phyloP scores from a whole-genome alignment of 805 yeast genomes.

The Suhomyces sp. region DNA sequence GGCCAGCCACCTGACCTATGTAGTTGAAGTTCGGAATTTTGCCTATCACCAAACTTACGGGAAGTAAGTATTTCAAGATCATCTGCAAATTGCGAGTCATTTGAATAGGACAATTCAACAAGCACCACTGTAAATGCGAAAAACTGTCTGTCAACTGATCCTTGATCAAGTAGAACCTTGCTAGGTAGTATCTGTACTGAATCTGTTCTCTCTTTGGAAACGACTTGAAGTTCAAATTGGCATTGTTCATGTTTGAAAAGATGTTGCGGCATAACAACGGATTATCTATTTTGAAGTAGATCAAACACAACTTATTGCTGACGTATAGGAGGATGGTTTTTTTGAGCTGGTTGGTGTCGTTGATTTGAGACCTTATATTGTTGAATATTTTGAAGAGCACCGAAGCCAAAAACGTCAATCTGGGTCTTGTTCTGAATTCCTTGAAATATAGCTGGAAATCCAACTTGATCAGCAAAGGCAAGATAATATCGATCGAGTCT shows the following conservation, averaged over 20 bases:
- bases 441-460: conserved; percentile 41
- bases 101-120: conserved; percentile 32
- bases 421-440: conserved; percentile 41
- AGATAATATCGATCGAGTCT: conserved; percentile 33
- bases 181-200: conserved; percentile 52
- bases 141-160: conserved; percentile 47
- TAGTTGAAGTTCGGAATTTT: conserved; percentile 40
- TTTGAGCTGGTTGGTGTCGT: conserved; percentile 37
- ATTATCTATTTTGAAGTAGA: conserved; percentile 53
- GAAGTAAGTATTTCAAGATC: conserved; percentile 49
- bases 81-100: conserved; percentile 35
- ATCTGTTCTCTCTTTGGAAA: conserved; percentile 45
- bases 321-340: conserved; percentile 51
- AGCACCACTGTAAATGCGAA: conserved; percentile 56
- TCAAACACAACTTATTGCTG: conserved; percentile 52
- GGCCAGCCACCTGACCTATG: conserved; percentile 13
- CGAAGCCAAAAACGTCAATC: conserved; percentile 51
- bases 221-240: conserved; percentile 40
- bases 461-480: conserved; percentile 45
- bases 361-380: conserved; percentile 49
- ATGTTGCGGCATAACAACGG: conserved; percentile 61
- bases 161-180: conserved; percentile 54
- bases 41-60: conserved; percentile 55
- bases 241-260: conserved; percentile 57
- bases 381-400: conserved; percentile 58